A percentile compares a stretch with the other conserved stretches of the same genome.
These are phyloP conservation scores for Blastobotrys petasosporus DNA, from an alignment of 1,139 yeast genomes.

Conservation along the genomic window DNA sequence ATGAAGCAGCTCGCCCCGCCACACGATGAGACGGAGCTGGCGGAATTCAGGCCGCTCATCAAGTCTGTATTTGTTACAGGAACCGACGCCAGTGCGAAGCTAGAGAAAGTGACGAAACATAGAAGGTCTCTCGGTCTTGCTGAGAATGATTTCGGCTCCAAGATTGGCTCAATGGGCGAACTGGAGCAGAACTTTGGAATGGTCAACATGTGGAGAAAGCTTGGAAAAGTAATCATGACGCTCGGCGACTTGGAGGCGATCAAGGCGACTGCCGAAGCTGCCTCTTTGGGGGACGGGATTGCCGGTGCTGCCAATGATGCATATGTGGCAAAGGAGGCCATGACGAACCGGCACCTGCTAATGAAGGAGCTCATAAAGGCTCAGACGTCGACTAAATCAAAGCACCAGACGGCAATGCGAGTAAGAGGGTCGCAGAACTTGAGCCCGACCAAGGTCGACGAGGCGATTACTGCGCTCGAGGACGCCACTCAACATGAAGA, in stretches of 20 bases:
- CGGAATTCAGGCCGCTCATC: conserved; percentile 78
- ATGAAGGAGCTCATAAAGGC: conserved; percentile 86
- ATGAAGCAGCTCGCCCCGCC: conserved; percentile 90
- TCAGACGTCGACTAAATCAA: conserved; percentile 62
- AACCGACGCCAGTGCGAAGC: conserved; percentile 49
- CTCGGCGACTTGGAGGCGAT: conserved; percentile 74
- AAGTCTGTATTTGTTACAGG: conserved; percentile 65
- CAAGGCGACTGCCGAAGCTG: conserved; percentile 68
- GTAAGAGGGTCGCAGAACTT: conserved; percentile 69
- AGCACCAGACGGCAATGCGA: conserved; percentile 68
- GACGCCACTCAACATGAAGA: conserved; percentile 76
- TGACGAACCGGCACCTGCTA: conserved; percentile 83
- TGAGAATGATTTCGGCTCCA: conserved; percentile 60
- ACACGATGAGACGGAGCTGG: conserved; percentile 77
- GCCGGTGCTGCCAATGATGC: conserved; percentile 64
- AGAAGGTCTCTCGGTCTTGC: conserved; percentile 54
- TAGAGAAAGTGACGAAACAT: conserved; percentile 50
- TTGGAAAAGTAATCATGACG: conserved; percentile 60
- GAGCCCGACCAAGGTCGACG: conserved; percentile 86
- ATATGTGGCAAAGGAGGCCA: conserved; percentile 82
- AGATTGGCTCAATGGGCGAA: conserved; percentile 44
- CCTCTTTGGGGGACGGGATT: conserved; percentile 72
- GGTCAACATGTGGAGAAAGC: conserved; percentile 76
- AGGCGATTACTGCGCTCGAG: conserved; percentile 74
- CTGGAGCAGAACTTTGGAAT: conserved; percentile 58